Evolutionary conservation across 2,329 filamentous ascomycete species (phyloP).

Genomic region (Pseudopithomyces chartarum): DNA sequence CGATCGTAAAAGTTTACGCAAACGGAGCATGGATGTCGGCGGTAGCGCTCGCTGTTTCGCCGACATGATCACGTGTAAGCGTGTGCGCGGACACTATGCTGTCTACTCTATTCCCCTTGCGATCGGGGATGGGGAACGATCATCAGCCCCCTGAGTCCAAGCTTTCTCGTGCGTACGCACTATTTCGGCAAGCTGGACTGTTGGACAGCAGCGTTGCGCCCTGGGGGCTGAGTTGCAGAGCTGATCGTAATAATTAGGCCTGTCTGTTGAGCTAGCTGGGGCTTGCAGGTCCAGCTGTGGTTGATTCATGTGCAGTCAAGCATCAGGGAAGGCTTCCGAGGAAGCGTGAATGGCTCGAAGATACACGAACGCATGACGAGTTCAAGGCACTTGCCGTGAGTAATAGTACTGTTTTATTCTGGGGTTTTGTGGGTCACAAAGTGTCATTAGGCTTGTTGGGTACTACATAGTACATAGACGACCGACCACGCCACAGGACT

Average conservation of each 20-base stretch:
- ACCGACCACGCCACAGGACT: constrained; percentile 1
- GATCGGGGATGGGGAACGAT: not conserved
- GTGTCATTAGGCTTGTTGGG: not conserved
- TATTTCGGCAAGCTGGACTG: not conserved
- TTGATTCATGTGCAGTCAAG: not conserved
- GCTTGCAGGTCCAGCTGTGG: not conserved
- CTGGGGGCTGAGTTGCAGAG: not conserved
- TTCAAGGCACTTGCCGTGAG: not conserved
- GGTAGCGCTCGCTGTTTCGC: not conserved
- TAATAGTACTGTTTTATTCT: not conserved
- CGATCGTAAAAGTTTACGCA: not conserved
- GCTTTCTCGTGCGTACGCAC: too few relatives aligned
- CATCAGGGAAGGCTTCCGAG: not conserved
- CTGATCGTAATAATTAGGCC: not conserved
- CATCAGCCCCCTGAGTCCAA: too few relatives aligned
- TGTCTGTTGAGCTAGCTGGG: not conserved
- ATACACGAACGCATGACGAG: not conserved
- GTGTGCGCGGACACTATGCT: too few relatives aligned
- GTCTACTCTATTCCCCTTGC: not conserved
- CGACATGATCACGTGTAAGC: constrained; percentile 1
- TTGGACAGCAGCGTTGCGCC: not conserved
- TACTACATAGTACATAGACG: too few relatives aligned
- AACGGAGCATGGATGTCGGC: not conserved
- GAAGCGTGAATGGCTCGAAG: not conserved
- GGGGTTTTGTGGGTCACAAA: not conserved